Base-by-base conservation (phyloP, 2,329 filamentous ascomycete species). In the Colletotrichum somersetense region DNA sequence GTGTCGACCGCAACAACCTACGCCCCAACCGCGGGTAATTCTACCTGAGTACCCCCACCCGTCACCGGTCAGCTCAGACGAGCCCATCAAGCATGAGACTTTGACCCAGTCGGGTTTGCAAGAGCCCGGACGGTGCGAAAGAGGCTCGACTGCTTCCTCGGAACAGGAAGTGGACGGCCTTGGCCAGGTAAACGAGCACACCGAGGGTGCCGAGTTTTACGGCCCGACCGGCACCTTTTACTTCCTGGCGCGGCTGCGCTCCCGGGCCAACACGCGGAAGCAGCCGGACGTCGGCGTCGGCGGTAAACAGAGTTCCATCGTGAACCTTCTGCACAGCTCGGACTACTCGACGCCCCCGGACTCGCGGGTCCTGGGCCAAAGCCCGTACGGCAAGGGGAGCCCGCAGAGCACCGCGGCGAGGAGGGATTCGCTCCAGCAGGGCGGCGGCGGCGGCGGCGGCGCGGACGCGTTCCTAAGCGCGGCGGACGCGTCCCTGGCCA, bases 301-400 rank as follows among this genome's bases (percentile, higher is more conserved):
- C 23, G 50, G 30, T 4, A 73, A 61, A 12, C 70, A 72, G 33
- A 73, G 72, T 0, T 75, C 74, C 1, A 71, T 75, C 53, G 74
- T 75, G 26, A 75, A 75, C 20, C 66, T 75, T 3, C 64, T 75
- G n/a, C 74, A 75, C 40, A 75, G 74, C 56, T 75, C 73, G 1
- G 74, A 75, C 53, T 75, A 75, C 63, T 73, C 74, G 30, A 71
- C 71, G 14, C 55, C 71, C 12, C 67, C 71, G 38, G 71, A 73
- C n/a, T 62, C 61, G 40, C 52, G 71, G 18, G 48, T 59, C 4
- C 44, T 56, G 1, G 70, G 59, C 10, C 66, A 68, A 1, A 61
- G 61, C n/a, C 66, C 66, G 7, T 55, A 55, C 1, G 66, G 44
- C n/a, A 71, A 73, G 44, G 58, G 26, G 1, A 71, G 67, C 16